Evolutionary conservation across 2,329 filamentous ascomycete genomes (phyloP).

Genomic region (Sporothrix pallida): DNA sequence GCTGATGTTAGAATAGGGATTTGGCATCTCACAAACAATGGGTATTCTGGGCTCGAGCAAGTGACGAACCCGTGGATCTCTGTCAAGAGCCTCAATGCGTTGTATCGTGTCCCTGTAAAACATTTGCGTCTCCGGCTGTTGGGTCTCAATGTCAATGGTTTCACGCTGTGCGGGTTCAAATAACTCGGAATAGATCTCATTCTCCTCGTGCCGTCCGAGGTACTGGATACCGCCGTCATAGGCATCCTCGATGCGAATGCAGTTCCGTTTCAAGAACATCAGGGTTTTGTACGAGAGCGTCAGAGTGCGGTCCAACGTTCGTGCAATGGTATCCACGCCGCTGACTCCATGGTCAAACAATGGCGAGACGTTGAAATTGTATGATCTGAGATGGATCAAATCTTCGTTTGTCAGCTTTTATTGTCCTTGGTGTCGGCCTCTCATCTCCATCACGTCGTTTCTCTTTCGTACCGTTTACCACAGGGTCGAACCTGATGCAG

Average conservation of each 20-base stretch:
- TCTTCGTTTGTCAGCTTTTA: no score
- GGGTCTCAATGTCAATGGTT: slow-evolving; percentile 11
- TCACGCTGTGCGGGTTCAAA: neutral
- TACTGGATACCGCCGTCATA: slow-evolving; percentile 44
- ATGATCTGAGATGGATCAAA: slow-evolving; percentile 37
- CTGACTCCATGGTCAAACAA: slow-evolving; percentile 38
- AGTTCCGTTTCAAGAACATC: slow-evolving; percentile 42
- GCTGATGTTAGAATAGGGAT: neutral
- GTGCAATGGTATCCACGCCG: slow-evolving; percentile 36
- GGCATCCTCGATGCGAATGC: slow-evolving; percentile 41
- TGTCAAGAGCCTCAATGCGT: no score
- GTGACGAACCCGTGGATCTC: no score
- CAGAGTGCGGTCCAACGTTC: slow-evolving; percentile 42
- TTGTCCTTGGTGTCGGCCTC: slow-evolving; percentile 36
- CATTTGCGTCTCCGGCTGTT: slow-evolving; percentile 29
- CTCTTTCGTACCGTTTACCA: neutral
- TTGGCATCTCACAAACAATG: no score
- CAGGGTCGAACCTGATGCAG: slow-evolving; percentile 39
- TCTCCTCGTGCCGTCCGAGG: slow-evolving; percentile 42
- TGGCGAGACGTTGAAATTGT: slow-evolving; percentile 45
- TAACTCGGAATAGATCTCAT: slow-evolving; percentile 26
- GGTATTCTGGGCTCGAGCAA: no score
- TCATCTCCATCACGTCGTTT: neutral
- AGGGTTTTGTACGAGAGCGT: slow-evolving; percentile 43
- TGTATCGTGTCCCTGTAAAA: slow-evolving; percentile 35